phyloP scores from a whole-genome alignment of 495 filamentous ascomycete species.

The Podospora sp. region DNA sequence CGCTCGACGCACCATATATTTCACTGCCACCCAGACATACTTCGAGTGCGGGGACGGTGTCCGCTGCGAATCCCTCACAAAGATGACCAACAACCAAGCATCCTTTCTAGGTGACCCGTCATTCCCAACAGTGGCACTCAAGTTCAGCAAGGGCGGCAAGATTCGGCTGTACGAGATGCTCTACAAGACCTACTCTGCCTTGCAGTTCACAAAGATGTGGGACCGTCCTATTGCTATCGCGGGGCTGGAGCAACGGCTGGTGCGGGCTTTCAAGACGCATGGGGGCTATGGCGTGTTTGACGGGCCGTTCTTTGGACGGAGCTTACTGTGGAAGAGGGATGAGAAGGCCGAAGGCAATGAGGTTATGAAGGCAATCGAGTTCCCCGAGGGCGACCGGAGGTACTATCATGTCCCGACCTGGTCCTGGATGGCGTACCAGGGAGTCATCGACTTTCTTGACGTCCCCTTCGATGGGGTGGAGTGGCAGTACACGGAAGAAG shows the following conservation, averaged over 20 bases:
- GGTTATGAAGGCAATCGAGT: background rate
- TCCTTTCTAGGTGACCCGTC: background rate
- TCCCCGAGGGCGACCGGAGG: background rate
- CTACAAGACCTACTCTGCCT: background rate
- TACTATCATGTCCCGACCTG: background rate
- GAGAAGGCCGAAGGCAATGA: background rate
- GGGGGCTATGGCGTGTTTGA: constrained; percentile 4
- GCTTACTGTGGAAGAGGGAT: constrained; percentile 10
- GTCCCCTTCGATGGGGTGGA: background rate
- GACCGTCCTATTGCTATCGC: constrained; percentile 9
- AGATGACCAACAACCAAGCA: constrained; percentile 34
- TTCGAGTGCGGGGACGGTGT: constrained; percentile 46
- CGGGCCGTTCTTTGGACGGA: background rate
- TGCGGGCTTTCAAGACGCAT: background rate
- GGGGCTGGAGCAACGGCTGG: background rate
- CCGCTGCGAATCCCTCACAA: constrained; percentile 38
- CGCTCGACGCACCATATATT: constrained; percentile 44
- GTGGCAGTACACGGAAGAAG: background rate
- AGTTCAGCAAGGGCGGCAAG: background rate
- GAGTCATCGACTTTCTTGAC: constrained; percentile 5
- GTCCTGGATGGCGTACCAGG: constrained; percentile 17
- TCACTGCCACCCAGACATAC: constrained; percentile 40
- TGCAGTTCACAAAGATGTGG: background rate
- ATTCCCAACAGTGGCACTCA: background rate
- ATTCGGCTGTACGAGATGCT: background rate